These are phyloP conservation scores for Amylostereum areolatum DNA, from an alignment of 1,284 basidiomycete species.

Conservation along the genomic window DNA sequence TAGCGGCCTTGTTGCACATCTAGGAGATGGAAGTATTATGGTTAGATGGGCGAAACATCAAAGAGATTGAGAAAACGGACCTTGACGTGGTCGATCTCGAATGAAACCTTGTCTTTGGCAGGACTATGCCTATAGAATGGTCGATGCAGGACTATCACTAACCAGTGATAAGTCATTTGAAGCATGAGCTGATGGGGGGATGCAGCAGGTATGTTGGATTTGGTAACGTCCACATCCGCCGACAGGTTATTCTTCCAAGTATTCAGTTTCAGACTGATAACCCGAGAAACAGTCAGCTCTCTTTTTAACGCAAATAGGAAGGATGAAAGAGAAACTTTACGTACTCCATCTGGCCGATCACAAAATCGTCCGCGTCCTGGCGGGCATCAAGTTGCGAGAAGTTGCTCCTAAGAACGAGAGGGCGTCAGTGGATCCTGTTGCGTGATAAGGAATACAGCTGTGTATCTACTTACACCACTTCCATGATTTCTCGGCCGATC, in stretches of 20 bases:
- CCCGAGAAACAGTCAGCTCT: background rate
- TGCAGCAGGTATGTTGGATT: constrained; percentile 40
- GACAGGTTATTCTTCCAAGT: constrained; percentile 54
- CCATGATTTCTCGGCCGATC: constrained; percentile 52
- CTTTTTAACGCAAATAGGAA: background rate
- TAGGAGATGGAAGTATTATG: constrained; percentile 19
- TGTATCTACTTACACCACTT: constrained; percentile 39
- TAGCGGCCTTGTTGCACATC: constrained; percentile 61
- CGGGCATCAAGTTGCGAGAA: constrained; percentile 24
- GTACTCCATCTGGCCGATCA: constrained; percentile 53
- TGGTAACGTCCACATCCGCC: constrained; percentile 46
- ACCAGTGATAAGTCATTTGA: constrained; percentile 60
- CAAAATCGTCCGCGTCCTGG: constrained; percentile 34
- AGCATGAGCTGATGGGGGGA: constrained; percentile 60
- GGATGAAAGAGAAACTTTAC: constrained; percentile 6
- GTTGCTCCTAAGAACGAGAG: constrained; percentile 17
- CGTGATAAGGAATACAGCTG: constrained; percentile 17
- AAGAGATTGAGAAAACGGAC: constrained; percentile 16
- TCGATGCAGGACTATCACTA: constrained; percentile 57
- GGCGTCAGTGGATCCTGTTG: background rate
- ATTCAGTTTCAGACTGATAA: constrained; percentile 47
- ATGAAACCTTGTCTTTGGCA: constrained; percentile 28
- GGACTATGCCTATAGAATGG: constrained; percentile 53
- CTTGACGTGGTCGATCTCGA: constrained; percentile 47
- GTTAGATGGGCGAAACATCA: no score